phyloP scores from a whole-genome alignment of 768 basidiomycete species.

The Coprinopsis cinerea region DNA sequence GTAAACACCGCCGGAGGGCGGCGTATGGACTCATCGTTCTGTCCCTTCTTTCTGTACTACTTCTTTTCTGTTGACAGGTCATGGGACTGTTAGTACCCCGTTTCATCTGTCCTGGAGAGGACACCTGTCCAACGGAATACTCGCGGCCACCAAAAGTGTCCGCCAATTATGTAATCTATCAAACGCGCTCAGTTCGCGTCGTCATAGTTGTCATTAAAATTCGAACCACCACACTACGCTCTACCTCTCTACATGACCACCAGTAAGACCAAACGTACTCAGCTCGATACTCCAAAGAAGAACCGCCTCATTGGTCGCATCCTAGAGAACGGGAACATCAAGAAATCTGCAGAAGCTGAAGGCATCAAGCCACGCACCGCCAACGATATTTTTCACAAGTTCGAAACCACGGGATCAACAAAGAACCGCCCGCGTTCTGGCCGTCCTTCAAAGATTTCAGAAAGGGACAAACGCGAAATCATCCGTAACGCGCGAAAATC shows the following conservation, averaged over 20 bases:
- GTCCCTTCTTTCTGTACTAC: too few species aligned
- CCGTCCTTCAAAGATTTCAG: slow-evolving; percentile 7
- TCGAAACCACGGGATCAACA: slow-evolving; percentile 14
- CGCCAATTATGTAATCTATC: background rate
- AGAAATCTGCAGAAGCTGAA: too few species aligned
- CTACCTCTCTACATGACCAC: background rate
- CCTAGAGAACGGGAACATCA: background rate
- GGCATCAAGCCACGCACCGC: background rate
- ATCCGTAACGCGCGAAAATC: background rate
- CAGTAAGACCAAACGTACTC: background rate
- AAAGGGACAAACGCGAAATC: background rate
- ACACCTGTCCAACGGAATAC: too few species aligned
- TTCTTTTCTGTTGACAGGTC: too few species aligned
- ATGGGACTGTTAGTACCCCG: too few species aligned
- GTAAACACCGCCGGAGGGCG: too few species aligned
- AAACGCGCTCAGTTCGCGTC: background rate
- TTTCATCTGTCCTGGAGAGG: too few species aligned
- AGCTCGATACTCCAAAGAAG: background rate
- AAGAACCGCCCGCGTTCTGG: slow-evolving; percentile 11
- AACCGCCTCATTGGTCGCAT: background rate
- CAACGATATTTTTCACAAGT: slow-evolving; percentile 13
- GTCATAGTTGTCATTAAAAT: background rate
- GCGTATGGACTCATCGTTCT: too few species aligned
- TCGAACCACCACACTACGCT: background rate
- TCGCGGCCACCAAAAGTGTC: background rate